phyloP scores from a whole-genome alignment of 768 basidiomycete genomes.

The Favolaschia claudopus region DNA sequence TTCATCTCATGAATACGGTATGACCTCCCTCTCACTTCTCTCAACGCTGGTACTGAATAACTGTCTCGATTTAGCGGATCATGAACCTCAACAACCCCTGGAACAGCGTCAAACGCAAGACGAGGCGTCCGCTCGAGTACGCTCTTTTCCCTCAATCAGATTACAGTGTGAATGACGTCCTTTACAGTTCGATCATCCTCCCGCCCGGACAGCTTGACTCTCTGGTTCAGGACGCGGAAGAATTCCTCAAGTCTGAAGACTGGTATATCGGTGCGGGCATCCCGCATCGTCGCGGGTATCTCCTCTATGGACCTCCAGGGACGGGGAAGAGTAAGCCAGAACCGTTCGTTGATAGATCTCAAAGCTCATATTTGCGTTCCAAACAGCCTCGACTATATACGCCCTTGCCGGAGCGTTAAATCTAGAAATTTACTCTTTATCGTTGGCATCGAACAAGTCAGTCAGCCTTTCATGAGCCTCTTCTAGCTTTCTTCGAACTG shows the following conservation, averaged over 20 bases:
- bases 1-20: constrained; percentile 43
- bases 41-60: background rate
- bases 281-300: constrained; percentile 63
- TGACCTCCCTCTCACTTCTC: constrained; percentile 12
- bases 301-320: constrained; percentile 67
- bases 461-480: constrained; percentile 26
- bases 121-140: constrained; percentile 51
- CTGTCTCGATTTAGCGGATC: constrained; percentile 36
- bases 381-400: constrained; percentile 63
- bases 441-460: constrained; percentile 55
- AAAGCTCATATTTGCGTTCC: constrained; percentile 41
- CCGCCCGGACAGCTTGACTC: constrained; percentile 54
- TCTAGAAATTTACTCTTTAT: constrained; percentile 82
- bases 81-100: constrained; percentile 47
- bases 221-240: constrained; percentile 57
- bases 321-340: constrained; percentile 61
- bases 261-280: constrained; percentile 68
- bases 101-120: constrained; percentile 56
- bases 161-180: background rate
- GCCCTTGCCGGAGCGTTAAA: constrained; percentile 70
- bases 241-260: constrained; percentile 60
- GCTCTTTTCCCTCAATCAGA: background rate
- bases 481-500: background rate
- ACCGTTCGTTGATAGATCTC: background rate
- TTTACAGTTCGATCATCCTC: constrained; percentile 56